These are phyloP conservation scores for Calophaca sinica DNA, from an alignment of 306 rosid species.

Conservation along the genomic window DNA sequence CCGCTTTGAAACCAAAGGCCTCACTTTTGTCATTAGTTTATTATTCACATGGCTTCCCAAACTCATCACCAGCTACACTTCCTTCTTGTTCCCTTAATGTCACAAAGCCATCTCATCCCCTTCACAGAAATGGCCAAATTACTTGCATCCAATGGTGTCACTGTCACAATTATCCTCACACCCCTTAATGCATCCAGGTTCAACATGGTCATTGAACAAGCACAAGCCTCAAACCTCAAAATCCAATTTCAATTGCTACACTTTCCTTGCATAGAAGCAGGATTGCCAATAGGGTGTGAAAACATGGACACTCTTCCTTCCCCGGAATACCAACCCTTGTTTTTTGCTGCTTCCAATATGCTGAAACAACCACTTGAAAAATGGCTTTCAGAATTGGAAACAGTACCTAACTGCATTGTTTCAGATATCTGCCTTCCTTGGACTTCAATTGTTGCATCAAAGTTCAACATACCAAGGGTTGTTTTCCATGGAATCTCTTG, in stretches of 20 bases:
- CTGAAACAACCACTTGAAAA: conserved; percentile 62
- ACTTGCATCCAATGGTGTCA: conserved; percentile 57
- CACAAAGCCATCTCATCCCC: conserved; percentile 87
- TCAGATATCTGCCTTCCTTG: conserved; percentile 65
- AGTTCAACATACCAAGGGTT: conserved; percentile 61
- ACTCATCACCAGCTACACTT: conserved; percentile 54
- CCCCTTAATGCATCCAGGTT: conserved; percentile 67
- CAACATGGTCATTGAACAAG: conserved; percentile 47
- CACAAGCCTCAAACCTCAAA: conserved; percentile 44
- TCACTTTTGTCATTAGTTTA: not conserved
- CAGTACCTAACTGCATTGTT: conserved; percentile 58
- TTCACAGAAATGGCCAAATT: conserved; percentile 68
- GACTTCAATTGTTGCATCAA: conserved; percentile 57
- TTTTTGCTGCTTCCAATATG: conserved; percentile 43
- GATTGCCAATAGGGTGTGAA: conserved; percentile 72
- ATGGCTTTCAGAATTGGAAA: conserved; percentile 44
- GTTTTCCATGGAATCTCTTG: conserved; percentile 70
- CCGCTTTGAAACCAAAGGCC: not conserved
- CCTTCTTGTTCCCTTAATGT: conserved; percentile 72
- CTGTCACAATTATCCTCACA: conserved; percentile 68
- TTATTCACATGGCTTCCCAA: conserved; percentile 49
- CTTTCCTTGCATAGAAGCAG: conserved; percentile 63
- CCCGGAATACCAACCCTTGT: not conserved
- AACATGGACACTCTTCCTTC: conserved; percentile 65
- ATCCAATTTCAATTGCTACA: conserved; percentile 57